phyloP scores from a whole-genome alignment of 208 protist species.

The Cochliopodium minus region DNA sequence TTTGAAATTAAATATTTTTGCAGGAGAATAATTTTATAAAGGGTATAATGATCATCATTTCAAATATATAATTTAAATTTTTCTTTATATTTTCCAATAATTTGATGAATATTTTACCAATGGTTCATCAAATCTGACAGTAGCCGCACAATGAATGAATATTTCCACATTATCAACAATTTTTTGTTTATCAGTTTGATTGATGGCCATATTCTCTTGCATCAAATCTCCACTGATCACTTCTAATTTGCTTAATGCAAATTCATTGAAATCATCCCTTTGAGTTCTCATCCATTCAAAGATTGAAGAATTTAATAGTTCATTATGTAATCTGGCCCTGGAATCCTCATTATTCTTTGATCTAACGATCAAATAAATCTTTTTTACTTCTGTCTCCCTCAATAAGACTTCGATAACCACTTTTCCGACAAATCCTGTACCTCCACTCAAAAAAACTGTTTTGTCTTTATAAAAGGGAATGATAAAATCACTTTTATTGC shows the following conservation, averaged over 20 bases:
- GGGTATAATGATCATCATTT: too few species aligned
- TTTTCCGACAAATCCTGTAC: slow-evolving; percentile 61
- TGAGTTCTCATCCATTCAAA: not conserved
- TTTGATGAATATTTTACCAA: too few species aligned
- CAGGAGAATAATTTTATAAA: too few species aligned
- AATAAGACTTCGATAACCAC: slow-evolving; percentile 54
- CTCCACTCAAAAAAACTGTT: slow-evolving; percentile 51
- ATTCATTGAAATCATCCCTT: not conserved
- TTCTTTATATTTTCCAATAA: too few species aligned
- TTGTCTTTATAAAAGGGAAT: slow-evolving; percentile 43
- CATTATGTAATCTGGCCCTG: not conserved
- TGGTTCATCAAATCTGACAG: slow-evolving; percentile 55
- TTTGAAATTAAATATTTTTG: too few species aligned
- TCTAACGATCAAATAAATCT: slow-evolving; percentile 50
- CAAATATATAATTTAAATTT: too few species aligned
- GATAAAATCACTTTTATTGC: too few species aligned
- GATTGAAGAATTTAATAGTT: not conserved
- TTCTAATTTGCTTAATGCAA: not conserved
- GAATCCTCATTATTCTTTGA: slow-evolving; percentile 33
- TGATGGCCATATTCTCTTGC: not conserved
- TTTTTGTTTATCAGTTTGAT: not conserved
- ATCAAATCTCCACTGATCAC: not conserved
- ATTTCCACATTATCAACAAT: slow-evolving; percentile 36
- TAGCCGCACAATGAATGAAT: slow-evolving; percentile 59
- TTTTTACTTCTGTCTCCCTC: slow-evolving; percentile 44